Percentiles rank a stretch among this genome's conserved stretches.
Evolutionary conservation across 1,139 yeast species (phyloP).

Genomic region (Nakaseomyces sp.): DNA sequence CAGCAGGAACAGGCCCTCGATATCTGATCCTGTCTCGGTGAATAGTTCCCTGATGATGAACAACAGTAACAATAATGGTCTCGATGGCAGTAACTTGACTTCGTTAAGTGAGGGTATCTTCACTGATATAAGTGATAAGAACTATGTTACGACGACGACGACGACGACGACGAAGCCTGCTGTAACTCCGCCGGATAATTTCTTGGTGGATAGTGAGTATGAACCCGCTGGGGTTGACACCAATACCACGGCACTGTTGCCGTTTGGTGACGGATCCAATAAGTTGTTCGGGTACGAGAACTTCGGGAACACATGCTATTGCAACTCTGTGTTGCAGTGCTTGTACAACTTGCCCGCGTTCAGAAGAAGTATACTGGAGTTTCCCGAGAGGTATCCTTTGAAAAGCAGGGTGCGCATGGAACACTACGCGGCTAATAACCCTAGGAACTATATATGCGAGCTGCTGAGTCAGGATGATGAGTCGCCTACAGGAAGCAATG

Average conservation of each 20-base stretch:
- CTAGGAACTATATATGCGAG: slow-evolving; percentile 36
- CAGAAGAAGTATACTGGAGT: slow-evolving; percentile 47
- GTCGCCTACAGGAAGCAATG: slow-evolving; percentile 34
- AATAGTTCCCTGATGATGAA: neutral
- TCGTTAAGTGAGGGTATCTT: neutral
- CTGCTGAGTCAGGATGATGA: slow-evolving; percentile 36
- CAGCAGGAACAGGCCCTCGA: neutral
- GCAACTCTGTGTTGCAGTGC: slow-evolving; percentile 86
- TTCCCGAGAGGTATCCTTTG: slow-evolving; percentile 32
- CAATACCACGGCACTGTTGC: slow-evolving; percentile 15
- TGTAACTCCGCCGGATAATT: neutral
- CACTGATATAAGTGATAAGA: neutral
- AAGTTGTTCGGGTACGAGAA: slow-evolving; percentile 92
- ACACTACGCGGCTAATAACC: slow-evolving; percentile 20
- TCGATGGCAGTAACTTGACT: neutral
- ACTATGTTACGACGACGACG: neutral
- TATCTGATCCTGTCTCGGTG: neutral
- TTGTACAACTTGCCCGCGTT: slow-evolving; percentile 67
- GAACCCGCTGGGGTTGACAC: neutral
- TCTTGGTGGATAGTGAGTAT: neutral
- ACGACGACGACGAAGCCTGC: neutral
- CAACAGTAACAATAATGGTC: neutral
- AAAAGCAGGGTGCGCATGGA: slow-evolving; percentile 3
- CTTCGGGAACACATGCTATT: slow-evolving; percentile 91
- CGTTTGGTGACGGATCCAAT: slow-evolving; percentile 56